phyloP scores from a whole-genome alignment of 768 basidiomycete species.

The Lentinula sp. region DNA sequence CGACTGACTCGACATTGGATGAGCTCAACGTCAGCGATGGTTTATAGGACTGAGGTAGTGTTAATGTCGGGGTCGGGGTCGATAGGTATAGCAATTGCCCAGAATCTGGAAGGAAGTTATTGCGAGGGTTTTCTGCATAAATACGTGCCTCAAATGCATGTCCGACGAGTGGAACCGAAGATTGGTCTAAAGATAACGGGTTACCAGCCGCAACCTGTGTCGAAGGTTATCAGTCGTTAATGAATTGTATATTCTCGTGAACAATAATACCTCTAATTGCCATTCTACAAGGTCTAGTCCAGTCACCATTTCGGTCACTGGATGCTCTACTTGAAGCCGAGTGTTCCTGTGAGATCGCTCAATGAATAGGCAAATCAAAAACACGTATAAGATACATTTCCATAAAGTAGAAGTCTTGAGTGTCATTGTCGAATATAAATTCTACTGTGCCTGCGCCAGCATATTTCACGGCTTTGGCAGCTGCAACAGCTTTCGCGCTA shows the following conservation, averaged over 20 bases:
- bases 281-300: conserved; percentile 92
- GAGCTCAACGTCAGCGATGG: conserved; percentile 15
- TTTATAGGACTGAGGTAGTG: conserved; percentile 49
- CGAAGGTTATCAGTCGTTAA: not conserved
- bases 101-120: conserved; percentile 90
- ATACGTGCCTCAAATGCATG: conserved; percentile 95
- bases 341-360: conserved; percentile 57
- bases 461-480: conserved; percentile 89
- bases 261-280: conserved; percentile 69
- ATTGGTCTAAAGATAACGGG: conserved; percentile 71
- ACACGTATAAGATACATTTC: conserved; percentile 56
- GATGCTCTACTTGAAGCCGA: conserved; percentile 83
- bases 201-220: conserved; percentile 82
- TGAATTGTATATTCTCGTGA: not conserved
- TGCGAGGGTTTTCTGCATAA: conserved; percentile 92
- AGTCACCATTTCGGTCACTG: conserved; percentile 93
- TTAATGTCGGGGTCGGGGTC: conserved; percentile 68
- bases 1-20: conserved; percentile 16
- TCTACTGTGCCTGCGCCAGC: conserved; percentile 93
- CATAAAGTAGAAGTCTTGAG: conserved; percentile 87
- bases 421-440: conserved; percentile 94
- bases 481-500: conserved; percentile 82
- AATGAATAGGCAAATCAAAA: not conserved
- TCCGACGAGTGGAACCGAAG: conserved; percentile 78
- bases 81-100: conserved; percentile 77